phyloP scores from a whole-genome alignment of 352 stramenopile species.

The Blastocystis sp. region DNA sequence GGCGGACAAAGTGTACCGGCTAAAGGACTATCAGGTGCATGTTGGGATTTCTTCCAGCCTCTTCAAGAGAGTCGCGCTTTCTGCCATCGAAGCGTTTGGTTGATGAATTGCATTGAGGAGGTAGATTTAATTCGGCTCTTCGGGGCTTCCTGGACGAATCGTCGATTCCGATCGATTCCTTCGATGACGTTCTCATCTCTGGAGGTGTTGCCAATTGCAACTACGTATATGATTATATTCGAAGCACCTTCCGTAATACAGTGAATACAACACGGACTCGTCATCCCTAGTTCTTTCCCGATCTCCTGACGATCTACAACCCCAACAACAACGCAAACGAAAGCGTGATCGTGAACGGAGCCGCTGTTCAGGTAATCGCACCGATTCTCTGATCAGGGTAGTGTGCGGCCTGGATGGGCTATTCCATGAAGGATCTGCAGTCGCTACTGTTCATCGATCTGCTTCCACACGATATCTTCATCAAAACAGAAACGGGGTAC shows the following conservation, averaged over 20 bases:
- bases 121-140: not conserved
- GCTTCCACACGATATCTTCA: conserved; percentile 51
- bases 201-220: conserved; percentile 63
- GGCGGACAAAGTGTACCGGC: not conserved
- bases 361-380: conserved; percentile 38
- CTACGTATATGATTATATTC: conserved; percentile 60
- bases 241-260: conserved; percentile 39
- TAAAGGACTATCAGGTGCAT: not conserved
- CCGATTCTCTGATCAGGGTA: not conserved
- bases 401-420: conserved; percentile 45
- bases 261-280: not conserved
- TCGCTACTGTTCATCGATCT: conserved; percentile 57
- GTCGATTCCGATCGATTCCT: not conserved
- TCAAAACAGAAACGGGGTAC: conserved; percentile 24
- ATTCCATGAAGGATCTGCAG: conserved; percentile 20
- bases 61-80: conserved; percentile 4
- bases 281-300: conserved; percentile 50
- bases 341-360: conserved; percentile 28
- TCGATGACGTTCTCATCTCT: conserved; percentile 53
- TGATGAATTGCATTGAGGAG: not conserved
- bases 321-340: conserved; percentile 62
- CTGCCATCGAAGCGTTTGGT: conserved; percentile 12
- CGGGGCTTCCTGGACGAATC: not conserved
- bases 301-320: conserved; percentile 62
- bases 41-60: not conserved